Percentiles rank a stretch among this genome's conserved stretches.
Conservation (phyloP, 257 asterid species). For the Gentiana dahurica region DNA sequence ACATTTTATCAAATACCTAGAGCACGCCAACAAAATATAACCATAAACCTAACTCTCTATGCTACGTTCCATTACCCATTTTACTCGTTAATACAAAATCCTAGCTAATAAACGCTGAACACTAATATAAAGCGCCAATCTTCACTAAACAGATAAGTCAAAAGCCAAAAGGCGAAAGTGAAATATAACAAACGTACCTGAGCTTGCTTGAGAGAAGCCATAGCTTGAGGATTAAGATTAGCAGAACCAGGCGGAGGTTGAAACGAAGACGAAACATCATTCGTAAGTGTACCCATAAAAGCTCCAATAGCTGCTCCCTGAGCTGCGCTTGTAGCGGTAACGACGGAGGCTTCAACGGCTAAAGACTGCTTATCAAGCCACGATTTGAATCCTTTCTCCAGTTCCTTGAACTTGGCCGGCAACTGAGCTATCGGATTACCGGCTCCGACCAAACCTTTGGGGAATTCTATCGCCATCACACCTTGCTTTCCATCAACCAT, state of each 20-base stretch:
- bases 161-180: neutral
- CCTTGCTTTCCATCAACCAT: constrained; percentile 61
- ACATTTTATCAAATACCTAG: too few relatives aligned
- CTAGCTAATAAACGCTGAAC: neutral
- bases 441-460: constrained; percentile 10
- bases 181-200: constrained; percentile 29
- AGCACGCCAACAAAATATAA: too few relatives aligned
- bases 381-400: constrained; percentile 40
- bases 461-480: constrained; percentile 28
- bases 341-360: constrained; percentile 82
- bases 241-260: constrained; percentile 64
- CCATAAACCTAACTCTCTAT: too few relatives aligned
- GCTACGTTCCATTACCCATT: too few relatives aligned
- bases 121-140: neutral
- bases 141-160: neutral
- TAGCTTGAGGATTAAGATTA: constrained; percentile 55
- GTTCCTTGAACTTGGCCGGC: constrained; percentile 60
- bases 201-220: constrained; percentile 80
- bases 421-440: constrained; percentile 53
- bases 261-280: constrained; percentile 42
- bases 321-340: constrained; percentile 58
- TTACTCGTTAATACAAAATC: too few relatives aligned
- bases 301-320: constrained; percentile 90
- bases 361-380: constrained; percentile 81
- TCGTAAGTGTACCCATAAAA: constrained; percentile 71